Base-by-base conservation (phyloP, 495 filamentous ascomycete species). In the Tricharina praecox region DNA sequence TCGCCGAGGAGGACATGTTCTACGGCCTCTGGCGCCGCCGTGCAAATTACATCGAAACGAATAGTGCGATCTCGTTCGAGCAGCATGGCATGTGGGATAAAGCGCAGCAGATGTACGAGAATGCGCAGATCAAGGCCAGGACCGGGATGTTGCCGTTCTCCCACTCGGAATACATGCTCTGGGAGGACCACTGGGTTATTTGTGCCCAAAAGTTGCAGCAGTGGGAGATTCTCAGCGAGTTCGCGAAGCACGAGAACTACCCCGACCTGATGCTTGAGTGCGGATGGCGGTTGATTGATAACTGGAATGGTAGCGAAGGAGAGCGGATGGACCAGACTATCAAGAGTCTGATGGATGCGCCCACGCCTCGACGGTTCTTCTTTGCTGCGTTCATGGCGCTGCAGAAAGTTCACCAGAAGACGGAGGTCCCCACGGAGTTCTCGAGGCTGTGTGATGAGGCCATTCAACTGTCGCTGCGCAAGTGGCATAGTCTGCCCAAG, bases 31-130 rank as follows among this genome's bases (percentile, higher is more conserved):
- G 92, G 92, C 78, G 92, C 47, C 78, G 92, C 33, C 78, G 92
- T 32, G 92, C 84, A 59, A 82, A 90, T 55, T 99, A 90, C 56
- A 77, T 95, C 3, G 92, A 96, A 65, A 95, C 88, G 9, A 99
- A 96, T 55, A 81, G 88, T 20, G 92, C 86, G 0, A 66, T 99
- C 7, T 99, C 92, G 0, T 99, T 93, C 54, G 92, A 99, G 65
- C 92, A 99, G 59, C 87, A 90, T 56, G 92, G 92, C 20, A 93
- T 95, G 81, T 99, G 92, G 90, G 90, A 95, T 52, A 94, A 94
- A 60, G 82, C 92, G 10, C 92, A 96, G 63, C 77, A 80, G 53
- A 79, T 94, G 66, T 99, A 95, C 63, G 92, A 99, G 60, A 78
- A 76, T 35, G 92, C 90, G 0, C 92, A 96, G 64, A 87, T 95